These are phyloP conservation scores for Furculomyces boomerangus DNA, from an alignment of 371 early-diverging fungal species.

Conservation along the genomic window DNA sequence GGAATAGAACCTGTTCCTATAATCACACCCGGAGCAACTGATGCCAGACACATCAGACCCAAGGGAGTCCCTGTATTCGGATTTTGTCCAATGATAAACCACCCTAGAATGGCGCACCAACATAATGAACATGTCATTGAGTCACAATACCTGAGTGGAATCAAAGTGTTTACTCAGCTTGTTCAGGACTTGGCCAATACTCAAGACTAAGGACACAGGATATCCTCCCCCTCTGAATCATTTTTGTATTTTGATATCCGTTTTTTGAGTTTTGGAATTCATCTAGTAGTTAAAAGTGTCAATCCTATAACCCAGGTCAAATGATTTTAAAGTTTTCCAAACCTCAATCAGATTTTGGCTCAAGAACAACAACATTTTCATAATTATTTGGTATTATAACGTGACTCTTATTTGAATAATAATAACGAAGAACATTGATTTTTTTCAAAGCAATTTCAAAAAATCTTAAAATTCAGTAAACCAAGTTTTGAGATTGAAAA, in stretches of 20 bases:
- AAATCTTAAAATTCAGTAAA: no score
- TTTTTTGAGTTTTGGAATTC: no score
- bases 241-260: neutral
- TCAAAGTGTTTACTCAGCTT: constrained; percentile 37
- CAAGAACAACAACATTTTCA: no score
- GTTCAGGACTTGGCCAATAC: constrained; percentile 22
- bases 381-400: no score
- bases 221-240: neutral
- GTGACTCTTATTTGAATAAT: no score
- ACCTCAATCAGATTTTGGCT: no score
- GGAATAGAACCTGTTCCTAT: constrained; percentile 27
- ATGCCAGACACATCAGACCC: constrained; percentile 45
- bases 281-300: no score
- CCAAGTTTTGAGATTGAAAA: no score
- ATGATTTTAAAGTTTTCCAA: no score
- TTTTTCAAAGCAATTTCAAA: no score
- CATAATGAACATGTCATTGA: constrained; percentile 60
- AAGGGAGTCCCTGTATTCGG: constrained; percentile 53
- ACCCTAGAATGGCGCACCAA: constrained; percentile 53
- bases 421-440: no score
- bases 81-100: constrained; percentile 45
- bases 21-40: constrained; percentile 61
- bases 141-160: constrained; percentile 37
- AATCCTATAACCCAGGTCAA: no score
- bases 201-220: neutral